A percentile compares a stretch with the other conserved stretches of the same genome.
These are phyloP conservation scores for Endocladia muricata DNA, from an alignment of 31 red algal genomes.

Conservation along the genomic window DNA sequence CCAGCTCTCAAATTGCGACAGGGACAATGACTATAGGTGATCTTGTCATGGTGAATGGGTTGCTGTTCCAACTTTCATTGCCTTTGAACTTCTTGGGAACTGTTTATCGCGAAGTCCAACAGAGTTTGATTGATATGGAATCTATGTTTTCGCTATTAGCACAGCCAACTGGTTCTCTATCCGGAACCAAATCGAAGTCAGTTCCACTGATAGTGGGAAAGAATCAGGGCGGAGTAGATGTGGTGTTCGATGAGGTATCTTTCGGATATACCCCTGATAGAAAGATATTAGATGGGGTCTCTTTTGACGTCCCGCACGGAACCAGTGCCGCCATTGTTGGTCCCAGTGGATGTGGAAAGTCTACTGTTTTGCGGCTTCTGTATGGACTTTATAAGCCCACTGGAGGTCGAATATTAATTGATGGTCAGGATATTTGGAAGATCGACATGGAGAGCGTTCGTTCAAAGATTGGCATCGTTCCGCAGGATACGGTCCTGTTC, in stretches of 20 bases:
- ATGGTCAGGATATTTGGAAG: slow-evolving; percentile 91
- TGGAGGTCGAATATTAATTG: slow-evolving; percentile 73
- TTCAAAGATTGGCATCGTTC: slow-evolving; percentile 76
- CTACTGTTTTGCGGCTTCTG: slow-evolving; percentile 83
- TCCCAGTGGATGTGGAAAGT: slow-evolving; percentile 94
- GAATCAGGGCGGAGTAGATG: slow-evolving; percentile 32
- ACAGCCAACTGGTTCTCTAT: slow-evolving; percentile 13
- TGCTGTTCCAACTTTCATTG: slow-evolving; percentile 91
- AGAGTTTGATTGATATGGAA: slow-evolving; percentile 98
- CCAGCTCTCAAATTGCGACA: slow-evolving; percentile 59
- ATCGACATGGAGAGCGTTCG: slow-evolving; percentile 66
- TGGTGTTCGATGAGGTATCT: slow-evolving; percentile 76
- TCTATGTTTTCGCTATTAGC: slow-evolving; percentile 85
- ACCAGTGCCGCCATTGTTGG: slow-evolving; percentile 86
- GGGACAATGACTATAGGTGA: slow-evolving; percentile 94
- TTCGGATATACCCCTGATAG: slow-evolving; percentile 71
- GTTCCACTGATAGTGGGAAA: slow-evolving; percentile 38
- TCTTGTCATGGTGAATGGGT: slow-evolving; percentile 96
- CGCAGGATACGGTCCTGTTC: slow-evolving; percentile 97
- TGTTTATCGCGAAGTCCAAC: slow-evolving; percentile 95
- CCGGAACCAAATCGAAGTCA: neutral
- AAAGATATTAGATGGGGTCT: slow-evolving; percentile 74
- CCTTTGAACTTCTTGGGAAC: slow-evolving; percentile 98
- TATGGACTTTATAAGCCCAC: slow-evolving; percentile 84
- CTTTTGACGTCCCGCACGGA: slow-evolving; percentile 84